Conservation (phyloP, 768 basidiomycete species). For the Fistulinella prunicolor region DNA sequence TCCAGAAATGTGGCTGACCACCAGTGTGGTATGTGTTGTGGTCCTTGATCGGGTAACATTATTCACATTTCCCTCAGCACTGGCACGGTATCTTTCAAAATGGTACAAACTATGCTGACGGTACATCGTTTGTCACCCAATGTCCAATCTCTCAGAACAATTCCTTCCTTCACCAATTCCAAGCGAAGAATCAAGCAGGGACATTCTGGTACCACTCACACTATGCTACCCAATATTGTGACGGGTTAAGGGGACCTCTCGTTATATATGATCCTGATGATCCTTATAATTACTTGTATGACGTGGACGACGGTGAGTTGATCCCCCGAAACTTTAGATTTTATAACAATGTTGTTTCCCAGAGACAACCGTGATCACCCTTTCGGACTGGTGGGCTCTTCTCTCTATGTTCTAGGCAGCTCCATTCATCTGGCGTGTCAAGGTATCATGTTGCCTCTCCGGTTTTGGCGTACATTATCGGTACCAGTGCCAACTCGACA, state of each 20-base stretch:
- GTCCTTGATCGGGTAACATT: no score
- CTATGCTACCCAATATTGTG: constrained; percentile 37
- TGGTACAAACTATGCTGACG: constrained; percentile 34
- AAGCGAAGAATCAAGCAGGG: constrained; percentile 32
- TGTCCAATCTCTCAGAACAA: constrained; percentile 38
- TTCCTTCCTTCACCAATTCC: constrained; percentile 38
- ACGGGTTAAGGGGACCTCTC: constrained; percentile 41
- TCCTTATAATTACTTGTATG: constrained; percentile 40
- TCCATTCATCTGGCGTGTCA: no score
- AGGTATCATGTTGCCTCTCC: constrained; percentile 25
- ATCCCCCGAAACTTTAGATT: no score
- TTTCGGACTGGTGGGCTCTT: constrained; percentile 48
- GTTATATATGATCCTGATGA: constrained; percentile 46
- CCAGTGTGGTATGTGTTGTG: constrained; percentile 44
- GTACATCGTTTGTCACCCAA: constrained; percentile 39
- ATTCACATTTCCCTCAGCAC: no score
- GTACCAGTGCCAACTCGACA: constrained; percentile 19
- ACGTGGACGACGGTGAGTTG: constrained; percentile 46
- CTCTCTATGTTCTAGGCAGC: no score
- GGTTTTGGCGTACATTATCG: constrained; percentile 17
- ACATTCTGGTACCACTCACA: constrained; percentile 52
- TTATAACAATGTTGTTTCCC: no score
- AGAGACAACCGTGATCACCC: constrained; percentile 45
- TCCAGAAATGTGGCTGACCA: constrained; percentile 46
- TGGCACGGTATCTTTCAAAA: constrained; percentile 34